phyloP scores from a whole-genome alignment of 2,329 filamentous ascomycete species.

The Apiospora rasikravindrae region DNA sequence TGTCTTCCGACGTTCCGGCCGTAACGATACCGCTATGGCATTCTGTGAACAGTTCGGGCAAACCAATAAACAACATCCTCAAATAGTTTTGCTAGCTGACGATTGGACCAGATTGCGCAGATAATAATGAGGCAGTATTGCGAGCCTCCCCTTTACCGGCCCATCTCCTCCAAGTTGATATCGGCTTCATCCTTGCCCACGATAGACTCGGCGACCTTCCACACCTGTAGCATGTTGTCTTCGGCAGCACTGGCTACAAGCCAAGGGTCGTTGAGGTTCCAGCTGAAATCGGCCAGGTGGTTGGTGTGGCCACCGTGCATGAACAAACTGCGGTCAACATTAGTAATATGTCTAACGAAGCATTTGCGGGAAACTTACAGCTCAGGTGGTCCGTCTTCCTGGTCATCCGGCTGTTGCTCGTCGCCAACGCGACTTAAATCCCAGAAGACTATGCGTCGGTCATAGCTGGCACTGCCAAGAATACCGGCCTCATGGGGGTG shows the following conservation, averaged over 20 bases:
- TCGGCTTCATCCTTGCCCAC: constrained; percentile 79
- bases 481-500: constrained; percentile 90
- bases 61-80: not conserved
- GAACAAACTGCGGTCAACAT: constrained; percentile 70
- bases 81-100: not conserved
- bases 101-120: not conserved
- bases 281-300: constrained; percentile 94
- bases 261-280: constrained; percentile 98
- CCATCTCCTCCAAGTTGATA: constrained; percentile 77
- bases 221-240: constrained; percentile 95
- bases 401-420: constrained; percentile 93
- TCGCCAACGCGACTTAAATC: constrained; percentile 90
- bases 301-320: constrained; percentile 99
- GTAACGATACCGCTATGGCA: not conserved
- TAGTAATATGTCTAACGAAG: constrained; percentile 21
- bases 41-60: no score
- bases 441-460: constrained; percentile 95
- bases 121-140: not conserved
- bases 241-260: constrained; percentile 94
- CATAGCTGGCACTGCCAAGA: constrained; percentile 89
- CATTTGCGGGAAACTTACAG: constrained; percentile 66
- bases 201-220: constrained; percentile 84
- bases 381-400: constrained; percentile 92
- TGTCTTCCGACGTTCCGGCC: not conserved
- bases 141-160: constrained; percentile 53